A percentile compares a stretch with the other conserved stretches of the same genome.
Evolutionary conservation across 2,329 filamentous ascomycete species (phyloP).

Genomic region (Colletotrichum australisinense): DNA sequence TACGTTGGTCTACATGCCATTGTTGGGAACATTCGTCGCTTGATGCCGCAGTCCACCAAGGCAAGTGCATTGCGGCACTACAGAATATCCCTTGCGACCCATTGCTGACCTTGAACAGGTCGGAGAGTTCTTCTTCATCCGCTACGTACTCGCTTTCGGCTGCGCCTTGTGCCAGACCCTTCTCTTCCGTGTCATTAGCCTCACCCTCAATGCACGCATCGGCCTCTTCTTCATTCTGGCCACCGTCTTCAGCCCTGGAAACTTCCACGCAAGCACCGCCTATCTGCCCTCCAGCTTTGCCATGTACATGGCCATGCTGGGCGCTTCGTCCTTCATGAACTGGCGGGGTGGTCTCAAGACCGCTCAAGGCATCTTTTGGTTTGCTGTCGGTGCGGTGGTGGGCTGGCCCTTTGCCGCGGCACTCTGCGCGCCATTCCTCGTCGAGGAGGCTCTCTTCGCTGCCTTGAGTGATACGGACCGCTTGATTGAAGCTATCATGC

Average conservation of each 20-base stretch:
- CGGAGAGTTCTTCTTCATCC: constrained; percentile 88
- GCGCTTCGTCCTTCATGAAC: constrained; percentile 90
- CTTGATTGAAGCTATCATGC: constrained; percentile 67
- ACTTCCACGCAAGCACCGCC: constrained; percentile 90
- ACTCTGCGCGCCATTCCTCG: constrained; percentile 81
- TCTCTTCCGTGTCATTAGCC: constrained; percentile 81
- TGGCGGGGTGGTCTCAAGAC: constrained; percentile 85
- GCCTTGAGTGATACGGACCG: constrained; percentile 67
- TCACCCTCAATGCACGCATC: constrained; percentile 83
- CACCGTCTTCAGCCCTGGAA: constrained; percentile 84
- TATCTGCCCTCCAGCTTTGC: constrained; percentile 95
- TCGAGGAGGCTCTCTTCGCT: constrained; percentile 77
- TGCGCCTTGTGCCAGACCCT: constrained; percentile 87
- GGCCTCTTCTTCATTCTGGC: constrained; percentile 86
- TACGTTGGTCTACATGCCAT: constrained; percentile 86
- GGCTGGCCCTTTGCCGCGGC: constrained; percentile 96
- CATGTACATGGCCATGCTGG: constrained; percentile 93
- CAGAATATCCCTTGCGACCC: too few relatives aligned
- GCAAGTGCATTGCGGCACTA: constrained; percentile 42
- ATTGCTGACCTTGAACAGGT: constrained; percentile 49
- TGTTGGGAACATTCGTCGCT: constrained; percentile 72
- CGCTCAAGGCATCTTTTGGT: constrained; percentile 88
- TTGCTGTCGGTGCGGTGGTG: constrained; percentile 84
- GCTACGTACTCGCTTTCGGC: constrained; percentile 76
- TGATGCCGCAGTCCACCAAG: constrained; percentile 73